Conservation (phyloP, 768 basidiomycete species). For the Termitomyces sp. region DNA sequence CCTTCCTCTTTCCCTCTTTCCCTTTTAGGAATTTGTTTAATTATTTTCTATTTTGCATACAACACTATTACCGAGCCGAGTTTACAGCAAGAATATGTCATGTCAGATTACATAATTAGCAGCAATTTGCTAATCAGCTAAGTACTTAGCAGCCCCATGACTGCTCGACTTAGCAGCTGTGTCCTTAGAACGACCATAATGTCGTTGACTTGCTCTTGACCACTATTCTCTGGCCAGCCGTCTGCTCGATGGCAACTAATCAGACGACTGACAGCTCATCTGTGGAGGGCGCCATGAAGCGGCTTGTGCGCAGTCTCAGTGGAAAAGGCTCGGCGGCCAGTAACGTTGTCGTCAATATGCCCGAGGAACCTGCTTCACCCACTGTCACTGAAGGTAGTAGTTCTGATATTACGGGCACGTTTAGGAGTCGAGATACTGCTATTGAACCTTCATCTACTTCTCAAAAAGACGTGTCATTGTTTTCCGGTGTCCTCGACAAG, state of each 20-base stretch:
- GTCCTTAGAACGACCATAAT: not conserved
- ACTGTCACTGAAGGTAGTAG: not conserved
- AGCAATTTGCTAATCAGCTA: too few species aligned
- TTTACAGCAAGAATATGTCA: too few species aligned
- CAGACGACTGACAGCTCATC: not conserved
- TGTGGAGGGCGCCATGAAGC: not conserved
- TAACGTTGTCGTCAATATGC: not conserved
- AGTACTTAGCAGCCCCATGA: too few species aligned
- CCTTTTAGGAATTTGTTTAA: too few species aligned
- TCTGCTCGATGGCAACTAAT: slow-evolving; percentile 1
- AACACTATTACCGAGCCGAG: too few species aligned
- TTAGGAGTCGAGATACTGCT: not conserved
- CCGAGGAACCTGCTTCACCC: not conserved
- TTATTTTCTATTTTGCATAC: too few species aligned
- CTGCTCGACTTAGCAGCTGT: too few species aligned
- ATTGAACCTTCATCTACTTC: not conserved
- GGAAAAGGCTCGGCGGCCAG: slow-evolving; percentile 1
- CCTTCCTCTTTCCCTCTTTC: too few species aligned
- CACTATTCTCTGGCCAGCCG: not conserved
- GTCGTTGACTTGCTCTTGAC: not conserved
- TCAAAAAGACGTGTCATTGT: not conserved
- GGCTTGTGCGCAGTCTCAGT: slow-evolving; percentile 5
- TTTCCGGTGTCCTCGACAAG: slow-evolving; percentile 3
- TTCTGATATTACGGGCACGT: not conserved
- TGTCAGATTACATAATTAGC: too few species aligned